Percentiles rank a stretch among this genome's conserved stretches.
Conservation (phyloP, 768 basidiomycete species). For the Obba rivulosa region DNA sequence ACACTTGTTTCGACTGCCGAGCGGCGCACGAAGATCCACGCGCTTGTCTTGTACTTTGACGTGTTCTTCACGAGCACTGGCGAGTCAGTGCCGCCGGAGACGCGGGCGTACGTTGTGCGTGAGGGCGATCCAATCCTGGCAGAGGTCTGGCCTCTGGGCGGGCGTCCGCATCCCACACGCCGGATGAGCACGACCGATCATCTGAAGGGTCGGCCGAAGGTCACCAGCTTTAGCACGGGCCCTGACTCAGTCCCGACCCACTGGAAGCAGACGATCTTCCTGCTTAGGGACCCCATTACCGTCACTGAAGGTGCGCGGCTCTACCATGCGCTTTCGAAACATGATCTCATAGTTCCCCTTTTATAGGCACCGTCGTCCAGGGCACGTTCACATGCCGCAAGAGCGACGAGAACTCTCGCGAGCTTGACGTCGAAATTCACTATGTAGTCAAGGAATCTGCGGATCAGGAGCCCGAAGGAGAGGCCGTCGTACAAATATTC, state of each 20-base stretch:
- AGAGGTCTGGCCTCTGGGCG: constrained; percentile 76
- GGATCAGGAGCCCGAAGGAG: constrained; percentile 25
- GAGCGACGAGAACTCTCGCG: constrained; percentile 73
- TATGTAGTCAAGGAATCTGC: constrained; percentile 45
- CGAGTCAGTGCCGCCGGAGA: constrained; percentile 44
- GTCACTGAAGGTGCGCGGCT: constrained; percentile 60
- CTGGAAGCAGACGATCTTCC: constrained; percentile 94
- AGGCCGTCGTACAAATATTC: constrained; percentile 70
- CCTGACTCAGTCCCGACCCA: constrained; percentile 85
- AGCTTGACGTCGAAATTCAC: constrained; percentile 90
- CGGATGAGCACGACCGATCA: constrained; percentile 49
- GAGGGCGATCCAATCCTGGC: constrained; percentile 60
- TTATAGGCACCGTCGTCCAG: constrained; percentile 60
- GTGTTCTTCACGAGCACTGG: constrained; percentile 77
- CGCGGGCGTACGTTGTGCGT: constrained; percentile 49
- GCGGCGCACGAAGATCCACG: constrained; percentile 60
- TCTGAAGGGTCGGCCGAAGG: constrained; percentile 35
- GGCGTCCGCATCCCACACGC: constrained; percentile 54
- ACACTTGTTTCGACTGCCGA: constrained; percentile 58
- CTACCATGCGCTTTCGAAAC: too few relatives aligned
- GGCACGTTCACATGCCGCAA: constrained; percentile 86
- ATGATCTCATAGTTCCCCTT: background rate
- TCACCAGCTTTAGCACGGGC: constrained; percentile 86
- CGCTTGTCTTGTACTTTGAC: constrained; percentile 92
- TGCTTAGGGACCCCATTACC: constrained; percentile 74